Base-by-base conservation (phyloP, 2,329 filamentous ascomycete genomes). In the Atkinsonella hypoxylon region DNA sequence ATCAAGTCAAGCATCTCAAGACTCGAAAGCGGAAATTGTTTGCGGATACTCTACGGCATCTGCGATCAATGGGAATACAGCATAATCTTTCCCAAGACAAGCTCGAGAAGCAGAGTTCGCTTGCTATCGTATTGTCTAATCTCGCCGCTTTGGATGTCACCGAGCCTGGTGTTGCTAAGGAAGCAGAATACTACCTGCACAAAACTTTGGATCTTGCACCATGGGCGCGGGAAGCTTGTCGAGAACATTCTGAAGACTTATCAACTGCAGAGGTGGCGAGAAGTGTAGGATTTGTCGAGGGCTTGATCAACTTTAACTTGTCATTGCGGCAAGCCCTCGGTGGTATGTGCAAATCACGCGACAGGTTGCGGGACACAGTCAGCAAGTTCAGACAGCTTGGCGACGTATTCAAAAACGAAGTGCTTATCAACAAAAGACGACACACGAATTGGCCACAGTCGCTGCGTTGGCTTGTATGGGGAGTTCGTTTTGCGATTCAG, bases 11-110 rank as follows among this genome's bases (percentile, higher is more conserved):
- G 66, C 88, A 96, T 64, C 79, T 97, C 57, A 97, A 96, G 72
- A 82, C 81, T 2, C 80, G 88, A 59, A 98, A 98, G 69, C 82
- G 89, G 42, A 90, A 89, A 58, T 77, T 97, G 13, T 93, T 95
- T 59, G 87, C 89, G 1, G 91, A 97, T 58, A 90, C 87, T 0
- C 71, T 98, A 55, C 90, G 87, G 61, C 80, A 83, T 20, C 71
- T 96, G 30, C 82, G 89, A 36, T 79, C 84, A 51, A 97, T 98
- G 91, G 93, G 93, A 4, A 79, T 98, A 59, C 85, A 84, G 59
- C 82, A 83, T 48, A 96, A 95, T 62, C 73, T 95, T 15, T 82
- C 85, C 56, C 82, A 81, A 13, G 81, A 87, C 61, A 74, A 84
- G 42, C 73, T 97, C 17, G 76, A 78, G 39, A 80, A 81, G 49